Conservation (phyloP, 305 asterid species). For the Fraxinus floribunda region DNA sequence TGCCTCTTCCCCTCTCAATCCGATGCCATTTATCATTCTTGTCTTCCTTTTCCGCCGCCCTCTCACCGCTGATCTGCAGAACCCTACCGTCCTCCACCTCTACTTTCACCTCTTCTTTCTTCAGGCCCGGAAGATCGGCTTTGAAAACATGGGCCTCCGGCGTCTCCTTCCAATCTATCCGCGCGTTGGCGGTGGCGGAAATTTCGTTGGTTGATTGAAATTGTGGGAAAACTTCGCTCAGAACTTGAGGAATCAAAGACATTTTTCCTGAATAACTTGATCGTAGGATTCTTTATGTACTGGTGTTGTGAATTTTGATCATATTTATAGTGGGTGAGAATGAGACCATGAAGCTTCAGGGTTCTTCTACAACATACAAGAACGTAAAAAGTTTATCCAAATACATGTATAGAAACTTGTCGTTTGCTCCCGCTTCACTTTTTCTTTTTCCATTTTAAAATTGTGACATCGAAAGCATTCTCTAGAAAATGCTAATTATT, state of each 20-base stretch:
- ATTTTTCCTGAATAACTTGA: not conserved
- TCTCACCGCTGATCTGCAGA: slow-evolving; percentile 34
- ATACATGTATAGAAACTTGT: too few relatives aligned
- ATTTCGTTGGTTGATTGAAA: not conserved
- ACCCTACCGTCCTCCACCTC: slow-evolving; percentile 32
- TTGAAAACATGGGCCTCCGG: slow-evolving; percentile 26
- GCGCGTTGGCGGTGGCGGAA: not conserved
- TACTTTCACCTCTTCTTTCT: slow-evolving; percentile 31
- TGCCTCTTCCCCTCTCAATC: slow-evolving; percentile 29
- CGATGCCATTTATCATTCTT: slow-evolving; percentile 31
- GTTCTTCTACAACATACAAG: slow-evolving; percentile 3
- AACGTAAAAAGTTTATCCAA: not conserved
- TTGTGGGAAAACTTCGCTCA: slow-evolving; percentile 11
- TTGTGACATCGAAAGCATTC: not conserved
- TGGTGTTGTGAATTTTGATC: not conserved
- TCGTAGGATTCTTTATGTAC: not conserved
- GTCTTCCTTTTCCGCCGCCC: slow-evolving; percentile 1
- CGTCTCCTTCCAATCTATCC: slow-evolving; percentile 34
- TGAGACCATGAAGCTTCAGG: slow-evolving; percentile 10
- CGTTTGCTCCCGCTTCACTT: too few relatives aligned
- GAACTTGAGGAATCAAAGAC: slow-evolving; percentile 25
- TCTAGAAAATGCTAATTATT: not conserved
- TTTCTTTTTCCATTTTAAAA: too few relatives aligned
- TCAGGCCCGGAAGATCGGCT: slow-evolving; percentile 36
- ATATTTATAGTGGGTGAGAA: not conserved